Percentiles rank a stretch among this genome's conserved stretches.
Conservation (phyloP, 1,139 yeast genomes). For the Yamadazyma dendronema region DNA sequence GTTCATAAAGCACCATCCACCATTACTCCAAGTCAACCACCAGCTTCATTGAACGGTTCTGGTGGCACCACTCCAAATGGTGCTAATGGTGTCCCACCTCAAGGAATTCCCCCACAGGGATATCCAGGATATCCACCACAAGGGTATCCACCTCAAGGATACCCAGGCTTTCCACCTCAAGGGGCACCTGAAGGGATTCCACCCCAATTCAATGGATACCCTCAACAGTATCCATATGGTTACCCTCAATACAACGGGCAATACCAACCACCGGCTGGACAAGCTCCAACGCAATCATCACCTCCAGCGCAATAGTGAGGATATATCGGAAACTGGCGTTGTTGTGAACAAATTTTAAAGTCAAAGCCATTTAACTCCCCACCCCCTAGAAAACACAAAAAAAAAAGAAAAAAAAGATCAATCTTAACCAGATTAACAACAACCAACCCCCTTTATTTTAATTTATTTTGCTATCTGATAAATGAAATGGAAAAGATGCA, state of each 20-base stretch:
- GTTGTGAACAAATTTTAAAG: not conserved
- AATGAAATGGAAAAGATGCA: constrained; percentile 4
- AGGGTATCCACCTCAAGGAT: constrained; percentile 17
- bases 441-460: not conserved
- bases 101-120: constrained; percentile 8
- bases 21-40: constrained; percentile 13
- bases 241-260: constrained; percentile 29
- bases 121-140: constrained; percentile 15
- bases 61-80: not conserved
- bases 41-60: not conserved
- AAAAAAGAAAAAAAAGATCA: constrained; percentile 4
- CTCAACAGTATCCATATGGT: constrained; percentile 6
- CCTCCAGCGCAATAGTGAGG: constrained; percentile 12
- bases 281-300: constrained; percentile 13
- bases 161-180: constrained; percentile 20
- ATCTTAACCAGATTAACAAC: no score
- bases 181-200: constrained; percentile 6
- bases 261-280: constrained; percentile 17
- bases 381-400: constrained; percentile 1
- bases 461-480: constrained; percentile 4
- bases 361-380: not conserved
- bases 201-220: constrained; percentile 6
- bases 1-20: constrained; percentile 18
- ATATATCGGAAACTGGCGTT: no score
- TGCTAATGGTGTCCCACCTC: constrained; percentile 6